Evolutionary conservation across 2,329 filamentous ascomycete genomes (phyloP), one percentile per base, ranked within the genome.

Genomic region (Amphichorda felina): DNA sequence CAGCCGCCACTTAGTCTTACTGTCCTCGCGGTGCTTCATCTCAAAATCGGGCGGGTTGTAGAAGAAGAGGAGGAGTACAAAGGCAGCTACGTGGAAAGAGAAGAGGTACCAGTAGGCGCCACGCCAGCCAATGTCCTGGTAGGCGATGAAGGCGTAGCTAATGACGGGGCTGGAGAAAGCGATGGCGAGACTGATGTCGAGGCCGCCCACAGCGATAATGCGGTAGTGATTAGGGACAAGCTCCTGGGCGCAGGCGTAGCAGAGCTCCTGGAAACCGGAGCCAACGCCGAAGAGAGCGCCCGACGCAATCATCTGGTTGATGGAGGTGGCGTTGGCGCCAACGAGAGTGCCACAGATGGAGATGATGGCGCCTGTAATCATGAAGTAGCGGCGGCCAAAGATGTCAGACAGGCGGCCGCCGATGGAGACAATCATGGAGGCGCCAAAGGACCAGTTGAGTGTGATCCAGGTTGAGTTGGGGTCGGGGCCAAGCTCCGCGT

Each of bases 271-370:
- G 36, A 62, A 57, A 2, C 59, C 59, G 15, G 50, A 50, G 5
- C 57, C 58, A n/a, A 53, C 47, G 13, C 60, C 58, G 35, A 63
- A 60, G 16, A 63, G 44, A 8, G 51, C 55, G 11, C 58, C 56
- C 14, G 52, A 52, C 4, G 49, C 55, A 36, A 63, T 61, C 57
- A 62, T 61, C 36, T 56, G 51, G 19, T 51, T 48, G 40, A 63
- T 61, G 36, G 36, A 50, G 32, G 52, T 43, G 5, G 55, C 59
- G 1, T 56, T 61, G 1, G 59, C 59, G 4, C 58, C 56, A 11
- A 63, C 51, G 19, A 63, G 52, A 16, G 49, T 50, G 8, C 58
- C 58, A 19, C 55, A 40, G 19, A 59, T 49, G 17, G 51, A 47
- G 9, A 55, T 46, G 11, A 48, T 26, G 11, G 55, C 50, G 5